Evolutionary conservation across 2,329 filamentous ascomycete species (phyloP), one percentile per base, ranked within the genome.

Genomic region (Colletotrichum destructivum): DNA sequence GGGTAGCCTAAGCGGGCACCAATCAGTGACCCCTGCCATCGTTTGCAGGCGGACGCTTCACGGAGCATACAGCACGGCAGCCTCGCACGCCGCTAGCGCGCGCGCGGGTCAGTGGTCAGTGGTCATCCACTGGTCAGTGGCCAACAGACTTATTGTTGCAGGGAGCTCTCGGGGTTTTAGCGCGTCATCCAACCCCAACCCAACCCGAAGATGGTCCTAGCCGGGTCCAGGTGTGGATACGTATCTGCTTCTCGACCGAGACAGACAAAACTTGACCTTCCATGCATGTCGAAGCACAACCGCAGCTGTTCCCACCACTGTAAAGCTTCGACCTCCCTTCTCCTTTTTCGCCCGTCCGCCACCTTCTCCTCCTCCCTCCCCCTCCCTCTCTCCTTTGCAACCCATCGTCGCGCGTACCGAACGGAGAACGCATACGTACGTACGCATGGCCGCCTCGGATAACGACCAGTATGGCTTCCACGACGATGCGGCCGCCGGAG

Each of bases 401-500:
- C 60, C 35, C 56, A 71, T 66, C 65, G 70, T 61, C 69, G 70
- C 61, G 66, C 67, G 56, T 66, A 70, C 71, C 38, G 67, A 42
- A 59, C 66, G 42, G 55, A 70, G 49, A 15, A 31, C 38, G 8
- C 15, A 60, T 31, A 60, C 52, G 55, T 71, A 71, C 67, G 69
- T 69, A 71, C 74, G 74, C 79, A 84, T 84, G 83, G 81, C 82
- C 76, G 82, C 84, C 71, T 77, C 80, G 72, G 83, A 85, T 76
- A 80, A 82, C 75, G 69, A 72, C 42, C 81, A 84, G 73, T 83
- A 86, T 80, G 84, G 79, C 77, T 85, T 85, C 77, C 79, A 83
- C 64, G 84, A 86, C 69, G 85, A 86, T 78, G 82, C 79, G 76
- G 79, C 78, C 69, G 81, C 80, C 75, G 84, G 85, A 75, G 84